Conservation (phyloP, 371 early-diverging fungal species). For the Mortierella sp. region DNA sequence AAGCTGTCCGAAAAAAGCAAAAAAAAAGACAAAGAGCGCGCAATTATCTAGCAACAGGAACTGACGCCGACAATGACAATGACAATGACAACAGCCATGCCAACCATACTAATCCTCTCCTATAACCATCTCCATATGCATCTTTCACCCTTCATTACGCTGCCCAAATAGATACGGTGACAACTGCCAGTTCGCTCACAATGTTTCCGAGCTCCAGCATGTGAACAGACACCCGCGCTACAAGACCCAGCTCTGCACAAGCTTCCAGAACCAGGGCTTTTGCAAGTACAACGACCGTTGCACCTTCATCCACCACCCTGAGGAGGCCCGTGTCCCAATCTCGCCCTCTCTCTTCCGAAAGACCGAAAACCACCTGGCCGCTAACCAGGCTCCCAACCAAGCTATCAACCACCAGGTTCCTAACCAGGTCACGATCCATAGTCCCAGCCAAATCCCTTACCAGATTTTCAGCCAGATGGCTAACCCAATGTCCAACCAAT, state of each 20-base stretch:
- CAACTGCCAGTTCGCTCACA: slow-evolving; percentile 98
- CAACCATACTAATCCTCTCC: background rate
- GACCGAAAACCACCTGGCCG: background rate
- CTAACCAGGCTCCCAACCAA: background rate
- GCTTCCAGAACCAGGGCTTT: slow-evolving; percentile 89
- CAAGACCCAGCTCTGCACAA: slow-evolving; percentile 93
- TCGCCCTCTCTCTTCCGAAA: background rate
- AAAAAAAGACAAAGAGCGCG: background rate
- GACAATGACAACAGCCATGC: too few relatives aligned
- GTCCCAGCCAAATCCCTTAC: background rate
- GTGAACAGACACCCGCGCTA: slow-evolving; percentile 95
- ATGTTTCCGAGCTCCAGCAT: slow-evolving; percentile 81
- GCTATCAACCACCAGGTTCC: background rate
- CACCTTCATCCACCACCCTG: slow-evolving; percentile 90
- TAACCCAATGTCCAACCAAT: background rate
- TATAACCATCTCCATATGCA: background rate
- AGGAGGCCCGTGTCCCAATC: slow-evolving; percentile 30
- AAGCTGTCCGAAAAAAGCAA: background rate
- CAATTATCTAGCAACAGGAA: background rate
- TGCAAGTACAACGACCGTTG: slow-evolving; percentile 97
- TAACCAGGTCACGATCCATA: background rate
- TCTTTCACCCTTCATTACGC: background rate
- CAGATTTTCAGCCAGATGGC: background rate
- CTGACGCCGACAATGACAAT: background rate
- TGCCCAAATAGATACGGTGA: slow-evolving; percentile 79